Evolutionary conservation across 2,329 filamentous ascomycete genomes (phyloP), one percentile per base, ranked within the genome.

Genomic region (Pleoardoris graminearum): DNA sequence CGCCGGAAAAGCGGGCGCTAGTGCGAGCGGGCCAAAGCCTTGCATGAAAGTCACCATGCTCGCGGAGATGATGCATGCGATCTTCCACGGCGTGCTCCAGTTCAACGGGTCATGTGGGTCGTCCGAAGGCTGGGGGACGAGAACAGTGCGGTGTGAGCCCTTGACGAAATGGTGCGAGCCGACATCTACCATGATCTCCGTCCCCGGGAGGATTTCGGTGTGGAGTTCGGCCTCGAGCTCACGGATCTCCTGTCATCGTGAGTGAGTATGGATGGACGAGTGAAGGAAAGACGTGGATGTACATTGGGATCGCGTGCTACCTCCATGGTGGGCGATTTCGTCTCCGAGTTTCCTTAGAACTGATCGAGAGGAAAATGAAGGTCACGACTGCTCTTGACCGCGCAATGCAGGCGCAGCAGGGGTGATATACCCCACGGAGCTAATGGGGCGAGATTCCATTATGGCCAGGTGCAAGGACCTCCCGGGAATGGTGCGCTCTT

Each of bases 141-240:
- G 72, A 14, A 82, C 76, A 2, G 77, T 79, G 37, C 66, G 65
- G 33, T 71, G 70, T 7, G 61, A 41, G 2, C 68, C 68, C 54
- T 86, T 87, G 62, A 87, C 82, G 61, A 87, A 87, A 67, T 86
- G 84, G 68, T 85, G 82, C 1, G 75, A 74, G 17, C 82, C 83
- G 32, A 86, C 79, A 75, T 88, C 81, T 7, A 77, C 71, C 82
- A 85, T 85, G 62, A 84, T 76, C 67, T 84, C 82, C 3, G 82
- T 85, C 21, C 82, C 82, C 3, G 82, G 82, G 35, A 83, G 69
- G 51, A 85, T 79, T 55, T 82, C 78, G 27, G 75, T 75, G 50
- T 80, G 73, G 53, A 84, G 76, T 73, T 83, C 79, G 49, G 75
- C 59, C 64, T 82, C 80, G 55, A 82, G 71, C 53, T 77, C 73